Base-by-base conservation (phyloP, 2,329 filamentous ascomycete genomes). In the Colletotrichum coccodes region DNA sequence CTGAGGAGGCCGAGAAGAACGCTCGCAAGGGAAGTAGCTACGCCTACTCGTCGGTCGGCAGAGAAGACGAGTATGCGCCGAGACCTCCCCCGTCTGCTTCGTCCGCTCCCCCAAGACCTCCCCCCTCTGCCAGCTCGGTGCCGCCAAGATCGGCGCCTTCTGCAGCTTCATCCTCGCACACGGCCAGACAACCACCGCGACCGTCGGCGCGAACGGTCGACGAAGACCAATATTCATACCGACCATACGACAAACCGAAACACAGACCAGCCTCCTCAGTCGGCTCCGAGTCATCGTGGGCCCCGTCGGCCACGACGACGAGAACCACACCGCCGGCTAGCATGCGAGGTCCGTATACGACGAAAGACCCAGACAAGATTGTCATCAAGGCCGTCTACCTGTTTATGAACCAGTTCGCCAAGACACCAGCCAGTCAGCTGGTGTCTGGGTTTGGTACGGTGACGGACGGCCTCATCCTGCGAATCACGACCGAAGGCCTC, bases 321-420 rank as follows among this genome's bases (percentile, higher is more conserved):
- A 90, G 90, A 66, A 97, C 95, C 7, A 94, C 93, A 6, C 93
- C 95, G 9, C 94, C 95, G 18, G 91, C 93, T 1, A 94, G 92
- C 4, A 87, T 91, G 72, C 89, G 93, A 54, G 90, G 91, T 2
- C 89, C 93, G 2, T 98, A 98, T 80, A 88, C 90, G 40, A 98
- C 94, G 32, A 93, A 93, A 72, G 94, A 98, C 77, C 95, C 95
- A 0, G 91, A 97, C 82, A 99, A 99, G 86, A 96, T 99, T 77
- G 91, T 97, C 71, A 95, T 99, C 80, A 92, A 92, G 76, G 96
- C 92, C 12, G 96, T 98, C 4, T 98, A 97, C 78, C 87, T 92
- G 64, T 98, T 97, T 85, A 95, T 94, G 80, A 96, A 97, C 78
- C 89, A 93, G 66, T 97, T 94, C 75, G 90, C 93, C 72, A 93